Evolutionary conservation across 768 basidiomycete genomes (phyloP), one percentile per base, ranked within the genome.

Genomic region (Pleurotus giganteus): DNA sequence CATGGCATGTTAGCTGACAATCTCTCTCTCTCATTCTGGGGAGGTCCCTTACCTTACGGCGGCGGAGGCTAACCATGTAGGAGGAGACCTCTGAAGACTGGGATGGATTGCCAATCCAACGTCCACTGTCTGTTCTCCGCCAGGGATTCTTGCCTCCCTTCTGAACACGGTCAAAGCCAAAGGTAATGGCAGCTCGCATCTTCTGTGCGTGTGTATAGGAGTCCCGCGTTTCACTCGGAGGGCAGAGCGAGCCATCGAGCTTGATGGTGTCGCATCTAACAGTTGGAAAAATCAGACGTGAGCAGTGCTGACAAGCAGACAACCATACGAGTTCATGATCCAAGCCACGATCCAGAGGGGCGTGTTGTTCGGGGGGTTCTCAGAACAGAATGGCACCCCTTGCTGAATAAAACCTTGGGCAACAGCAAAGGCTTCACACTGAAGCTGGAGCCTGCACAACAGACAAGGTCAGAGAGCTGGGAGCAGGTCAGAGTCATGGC

Each of bases 31-130:
- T 26, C 23, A 29, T 1, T 29, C 3, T 47, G 17, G n/a, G 15
- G 17, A 24, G 26, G n/a, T n/a, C n/a, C n/a, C 39, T 34, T 24
- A 69, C 69, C 61, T 70, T 68, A n/a, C 58, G 27, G 9, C 58
- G 56, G 4, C 58, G 32, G 4, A 70, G 50, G 44, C 61, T 67
- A 1, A 67, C 36, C 68, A 71, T 69, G 29, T 66, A 71, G 0
- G 41, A 56, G 1, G 66, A 65, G 0, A 71, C 65, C 4, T 42
- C 13, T 24, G 61, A 55, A 4, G 65, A 70, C 2, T 66, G 51
- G 0, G 67, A 70, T 21, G 67, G 69, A 45, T 71, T 70, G 1
- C 70, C 66, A 4, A 58, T 11, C 66, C 62, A 63, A 41, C 55
- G 50, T 2, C 64, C 64, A 15, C 36, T 60, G 45, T 69, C 63